phyloP scores from a whole-genome alignment of 2,329 filamentous ascomycete species.

The Pleomassaria siparia region DNA sequence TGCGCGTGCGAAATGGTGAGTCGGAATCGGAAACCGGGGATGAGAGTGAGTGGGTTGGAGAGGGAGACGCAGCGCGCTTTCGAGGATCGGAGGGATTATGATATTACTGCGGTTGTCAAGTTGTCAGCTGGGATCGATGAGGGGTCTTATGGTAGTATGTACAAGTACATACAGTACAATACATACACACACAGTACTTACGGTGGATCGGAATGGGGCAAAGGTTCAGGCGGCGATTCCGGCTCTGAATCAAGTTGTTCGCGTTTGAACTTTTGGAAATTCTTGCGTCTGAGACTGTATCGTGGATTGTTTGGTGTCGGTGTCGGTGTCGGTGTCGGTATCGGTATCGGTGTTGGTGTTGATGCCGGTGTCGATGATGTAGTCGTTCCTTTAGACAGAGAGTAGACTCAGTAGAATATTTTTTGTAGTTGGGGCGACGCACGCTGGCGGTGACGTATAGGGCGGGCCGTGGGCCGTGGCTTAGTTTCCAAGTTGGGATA shows the following conservation, averaged over 20 bases:
- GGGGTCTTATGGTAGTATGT: too few relatives aligned
- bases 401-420: too few relatives aligned
- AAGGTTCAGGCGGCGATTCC: conserved; percentile 11
- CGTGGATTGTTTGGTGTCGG: neutral
- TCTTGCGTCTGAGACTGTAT: conserved; percentile 13
- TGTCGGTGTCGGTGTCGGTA: neutral
- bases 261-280: neutral
- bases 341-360: too few relatives aligned
- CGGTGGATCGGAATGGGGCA: conserved; percentile 21
- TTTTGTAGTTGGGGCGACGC: conserved; percentile 12
- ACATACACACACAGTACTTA: conserved; percentile 7
- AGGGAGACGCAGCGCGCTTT: conserved; percentile 13
- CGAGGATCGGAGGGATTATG: neutral
- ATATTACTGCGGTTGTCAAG: neutral
- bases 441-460: conserved; percentile 26
- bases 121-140: neutral
- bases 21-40: neutral
- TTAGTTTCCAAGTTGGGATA: conserved; percentile 3
- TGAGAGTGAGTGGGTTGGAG: conserved; percentile 5
- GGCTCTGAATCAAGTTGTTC: conserved; percentile 3
- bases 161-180: too few relatives aligned
- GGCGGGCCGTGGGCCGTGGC: too few relatives aligned
- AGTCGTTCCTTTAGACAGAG: neutral
- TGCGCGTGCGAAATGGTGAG: neutral
- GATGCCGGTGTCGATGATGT: neutral